A percentile compares a stretch with the other conserved stretches of the same genome.
Evolutionary conservation across 495 filamentous ascomycete species (phyloP).

Genomic region (Margaritispora aquatica): DNA sequence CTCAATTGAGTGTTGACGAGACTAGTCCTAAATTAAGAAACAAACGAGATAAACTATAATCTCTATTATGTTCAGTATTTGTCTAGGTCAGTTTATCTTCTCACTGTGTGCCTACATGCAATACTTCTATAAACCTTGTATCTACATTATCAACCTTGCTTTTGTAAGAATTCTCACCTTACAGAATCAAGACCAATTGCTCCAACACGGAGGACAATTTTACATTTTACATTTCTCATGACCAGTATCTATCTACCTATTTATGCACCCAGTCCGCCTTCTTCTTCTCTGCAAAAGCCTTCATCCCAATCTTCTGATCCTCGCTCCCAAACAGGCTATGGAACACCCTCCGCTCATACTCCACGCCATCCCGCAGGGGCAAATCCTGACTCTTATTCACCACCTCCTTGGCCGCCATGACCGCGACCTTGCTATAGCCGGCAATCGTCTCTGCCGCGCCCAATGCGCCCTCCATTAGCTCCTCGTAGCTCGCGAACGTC

Average conservation of each 20-base stretch:
- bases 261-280: conserved; percentile 87
- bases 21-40: no score
- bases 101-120: no score
- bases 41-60: no score
- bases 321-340: conserved; percentile 86
- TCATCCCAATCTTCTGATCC: conserved; percentile 98
- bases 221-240: no score
- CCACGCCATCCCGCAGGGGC: conserved; percentile 78
- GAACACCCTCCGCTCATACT: conserved; percentile 91
- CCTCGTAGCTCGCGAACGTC: conserved; percentile 74
- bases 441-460: conserved; percentile 88
- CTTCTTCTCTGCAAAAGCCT: conserved; percentile 89
- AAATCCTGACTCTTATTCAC: conserved; percentile 96
- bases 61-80: no score
- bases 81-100: no score
- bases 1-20: no score
- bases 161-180: no score
- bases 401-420: conserved; percentile 95
- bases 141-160: no score
- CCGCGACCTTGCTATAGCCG: conserved; percentile 67
- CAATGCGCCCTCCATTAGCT: conserved; percentile 69
- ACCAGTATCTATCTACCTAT: conserved; percentile 3
- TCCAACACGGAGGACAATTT: no score
- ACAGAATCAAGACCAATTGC: no score
- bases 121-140: no score